These are phyloP conservation scores for Neonectria hederae DNA, from an alignment of 2,329 filamentous ascomycete genomes.

Conservation along the genomic window DNA sequence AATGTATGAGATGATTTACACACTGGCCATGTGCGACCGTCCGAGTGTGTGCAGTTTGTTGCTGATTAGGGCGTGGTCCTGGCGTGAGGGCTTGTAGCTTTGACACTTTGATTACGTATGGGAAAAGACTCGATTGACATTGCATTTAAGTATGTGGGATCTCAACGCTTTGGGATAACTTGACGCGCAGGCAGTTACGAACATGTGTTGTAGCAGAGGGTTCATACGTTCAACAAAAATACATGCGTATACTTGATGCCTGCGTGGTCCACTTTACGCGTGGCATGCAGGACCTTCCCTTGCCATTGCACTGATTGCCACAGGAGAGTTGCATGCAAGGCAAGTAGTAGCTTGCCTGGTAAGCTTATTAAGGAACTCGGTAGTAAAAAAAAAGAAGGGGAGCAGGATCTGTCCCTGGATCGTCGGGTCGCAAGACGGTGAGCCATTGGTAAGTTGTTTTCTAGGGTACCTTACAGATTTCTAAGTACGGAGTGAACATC, in stretches of 20 bases:
- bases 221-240: not conserved
- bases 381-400: not conserved
- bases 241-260: slow-evolving; percentile 3
- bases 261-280: slow-evolving; percentile 33
- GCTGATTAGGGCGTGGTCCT: not conserved
- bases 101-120: not conserved
- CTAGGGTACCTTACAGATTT: not conserved
- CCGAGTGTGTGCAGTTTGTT: not conserved
- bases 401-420: slow-evolving; percentile 19
- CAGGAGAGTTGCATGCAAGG: slow-evolving; percentile 7
- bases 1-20: slow-evolving; percentile 25
- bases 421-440: slow-evolving; percentile 3
- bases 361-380: slow-evolving; percentile 14
- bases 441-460: not conserved
- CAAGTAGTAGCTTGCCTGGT: not conserved
- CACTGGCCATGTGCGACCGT: not conserved
- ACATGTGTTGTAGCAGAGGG: too few relatives aligned
- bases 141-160: not conserved
- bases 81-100: not conserved
- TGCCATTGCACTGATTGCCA: slow-evolving; percentile 1
- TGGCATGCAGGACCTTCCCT: slow-evolving; percentile 22
- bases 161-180: not conserved
- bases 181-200: not conserved
- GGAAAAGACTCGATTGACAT: not conserved
- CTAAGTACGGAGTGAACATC: not conserved